Conservation (phyloP, 2,329 filamentous ascomycete species). For the Apiospora pterosperma region DNA sequence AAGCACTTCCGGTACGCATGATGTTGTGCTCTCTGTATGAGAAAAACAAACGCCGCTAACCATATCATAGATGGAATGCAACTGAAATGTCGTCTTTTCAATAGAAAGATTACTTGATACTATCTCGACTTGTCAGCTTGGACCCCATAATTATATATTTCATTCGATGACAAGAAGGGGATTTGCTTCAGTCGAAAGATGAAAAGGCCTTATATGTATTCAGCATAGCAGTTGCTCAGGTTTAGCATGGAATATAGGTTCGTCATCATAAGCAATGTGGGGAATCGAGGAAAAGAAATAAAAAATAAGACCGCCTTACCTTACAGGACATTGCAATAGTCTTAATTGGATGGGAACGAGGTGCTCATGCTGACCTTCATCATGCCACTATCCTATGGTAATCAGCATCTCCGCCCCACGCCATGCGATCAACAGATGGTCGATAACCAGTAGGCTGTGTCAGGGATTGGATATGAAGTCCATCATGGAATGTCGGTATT, state of each 20-base stretch:
- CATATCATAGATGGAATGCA: conserved; percentile 46
- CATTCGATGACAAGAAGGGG: conserved; percentile 19
- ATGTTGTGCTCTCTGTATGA: conserved; percentile 22
- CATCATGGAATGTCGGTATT: conserved; percentile 41
- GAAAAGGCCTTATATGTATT: conserved; percentile 69
- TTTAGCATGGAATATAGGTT: conserved; percentile 75
- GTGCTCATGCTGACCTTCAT: not conserved
- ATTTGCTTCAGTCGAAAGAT: conserved; percentile 73
- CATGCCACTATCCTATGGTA: not conserved
- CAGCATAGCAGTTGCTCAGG: conserved; percentile 63
- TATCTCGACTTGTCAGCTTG: conserved; percentile 12
- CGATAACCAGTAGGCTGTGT: not conserved
- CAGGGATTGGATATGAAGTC: conserved; percentile 19
- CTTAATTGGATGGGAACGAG: not conserved
- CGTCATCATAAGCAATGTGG: conserved; percentile 59
- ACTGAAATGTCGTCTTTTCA: conserved; percentile 53
- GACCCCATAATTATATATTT: conserved; percentile 12
- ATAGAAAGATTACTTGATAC: conserved; percentile 9
- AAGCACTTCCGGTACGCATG: conserved; percentile 64
- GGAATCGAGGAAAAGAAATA: conserved; percentile 10
- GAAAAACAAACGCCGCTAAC: not conserved
- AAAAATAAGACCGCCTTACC: conserved; percentile 23
- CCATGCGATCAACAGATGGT: not conserved
- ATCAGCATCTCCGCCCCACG: not conserved
- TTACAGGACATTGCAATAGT: conserved; percentile 10